Percentiles rank a stretch among this genome's conserved stretches.
Conservation (phyloP, 768 basidiomycete genomes). For the Tremella yokohamensis region DNA sequence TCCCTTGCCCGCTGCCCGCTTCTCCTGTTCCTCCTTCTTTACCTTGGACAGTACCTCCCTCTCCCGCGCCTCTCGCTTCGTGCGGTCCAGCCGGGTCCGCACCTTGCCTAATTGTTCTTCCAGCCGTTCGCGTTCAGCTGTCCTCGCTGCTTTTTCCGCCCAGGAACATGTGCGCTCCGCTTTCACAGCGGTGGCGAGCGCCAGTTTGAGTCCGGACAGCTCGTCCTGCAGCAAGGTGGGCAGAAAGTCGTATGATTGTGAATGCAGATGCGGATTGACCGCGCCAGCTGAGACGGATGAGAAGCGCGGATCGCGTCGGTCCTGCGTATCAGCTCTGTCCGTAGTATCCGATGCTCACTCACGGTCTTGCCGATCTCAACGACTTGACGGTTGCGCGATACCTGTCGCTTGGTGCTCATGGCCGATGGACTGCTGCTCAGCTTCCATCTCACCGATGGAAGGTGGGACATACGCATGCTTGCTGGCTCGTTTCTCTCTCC, state of each 20-base stretch:
- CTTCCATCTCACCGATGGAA: not conserved
- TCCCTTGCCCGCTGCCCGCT: conserved; percentile 70
- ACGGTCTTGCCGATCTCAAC: conserved; percentile 68
- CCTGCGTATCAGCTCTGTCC: conserved; percentile 4
- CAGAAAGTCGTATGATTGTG: conserved; percentile 70
- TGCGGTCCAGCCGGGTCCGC: conserved; percentile 72
- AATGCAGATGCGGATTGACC: conserved; percentile 65
- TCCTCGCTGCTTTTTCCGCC: conserved; percentile 56
- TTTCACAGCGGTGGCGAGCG: conserved; percentile 67
- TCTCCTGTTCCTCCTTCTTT: conserved; percentile 63
- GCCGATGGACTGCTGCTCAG: conserved; percentile 65
- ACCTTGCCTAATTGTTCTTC: conserved; percentile 71
- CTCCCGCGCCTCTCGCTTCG: conserved; percentile 67
- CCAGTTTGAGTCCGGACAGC: conserved; percentile 62
- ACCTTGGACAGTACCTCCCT: conserved; percentile 61
- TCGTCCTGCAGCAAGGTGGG: conserved; percentile 64
- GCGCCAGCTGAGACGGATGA: conserved; percentile 64
- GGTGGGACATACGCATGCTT: conserved; percentile 81
- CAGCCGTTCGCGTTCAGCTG: conserved; percentile 65
- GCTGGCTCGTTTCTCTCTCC: conserved; percentile 62
- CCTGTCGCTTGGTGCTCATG: conserved; percentile 77
- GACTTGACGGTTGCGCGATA: conserved; percentile 66
- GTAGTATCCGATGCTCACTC: conserved; percentile 40
- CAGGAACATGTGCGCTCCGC: conserved; percentile 36
- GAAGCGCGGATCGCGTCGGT: conserved; percentile 77